Percentiles rank a stretch among this genome's conserved stretches.
Evolutionary conservation across 2,329 filamentous ascomycete species (phyloP).

Genomic region (Aspergillus awamori): DNA sequence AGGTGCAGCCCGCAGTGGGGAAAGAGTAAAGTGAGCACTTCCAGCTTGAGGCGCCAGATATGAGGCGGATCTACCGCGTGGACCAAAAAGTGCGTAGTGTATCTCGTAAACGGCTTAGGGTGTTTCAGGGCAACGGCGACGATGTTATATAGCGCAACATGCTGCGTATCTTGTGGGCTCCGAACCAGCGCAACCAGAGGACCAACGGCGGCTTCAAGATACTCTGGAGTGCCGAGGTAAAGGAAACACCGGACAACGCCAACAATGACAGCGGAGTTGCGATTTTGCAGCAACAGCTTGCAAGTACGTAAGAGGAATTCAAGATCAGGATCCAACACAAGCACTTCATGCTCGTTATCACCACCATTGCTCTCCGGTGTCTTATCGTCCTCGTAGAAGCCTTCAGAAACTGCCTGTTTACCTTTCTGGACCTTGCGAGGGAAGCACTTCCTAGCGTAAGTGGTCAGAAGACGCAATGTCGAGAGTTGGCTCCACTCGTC

Average conservation of each 20-base stretch:
- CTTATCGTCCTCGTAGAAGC: constrained; percentile 71
- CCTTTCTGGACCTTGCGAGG: constrained; percentile 66
- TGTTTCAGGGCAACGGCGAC: constrained; percentile 82
- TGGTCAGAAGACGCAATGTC: constrained; percentile 76
- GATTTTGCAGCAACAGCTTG: constrained; percentile 82
- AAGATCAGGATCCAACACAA: constrained; percentile 76
- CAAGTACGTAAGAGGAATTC: constrained; percentile 78
- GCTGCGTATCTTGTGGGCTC: constrained; percentile 81
- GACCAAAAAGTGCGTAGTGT: constrained; percentile 87
- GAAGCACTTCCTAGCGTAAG: constrained; percentile 86
- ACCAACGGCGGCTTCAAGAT: constrained; percentile 75
- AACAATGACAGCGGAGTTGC: constrained; percentile 89
- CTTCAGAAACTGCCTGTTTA: constrained; percentile 60
- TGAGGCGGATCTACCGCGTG: constrained; percentile 75
- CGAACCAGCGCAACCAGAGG: constrained; percentile 84
- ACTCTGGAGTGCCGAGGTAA: constrained; percentile 77
- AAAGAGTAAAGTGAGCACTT: constrained; percentile 87
- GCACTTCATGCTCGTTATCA: constrained; percentile 57
- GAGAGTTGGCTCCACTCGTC: constrained; percentile 97
- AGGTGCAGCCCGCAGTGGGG: constrained; percentile 74
- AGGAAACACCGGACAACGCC: constrained; percentile 84
- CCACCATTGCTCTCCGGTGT: constrained; percentile 43
- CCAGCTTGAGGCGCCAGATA: constrained; percentile 89
- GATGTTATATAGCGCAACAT: constrained; percentile 90
- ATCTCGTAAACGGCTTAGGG: constrained; percentile 81